phyloP scores from a whole-genome alignment of 83 land plant species.

The Thuja plicata region DNA sequence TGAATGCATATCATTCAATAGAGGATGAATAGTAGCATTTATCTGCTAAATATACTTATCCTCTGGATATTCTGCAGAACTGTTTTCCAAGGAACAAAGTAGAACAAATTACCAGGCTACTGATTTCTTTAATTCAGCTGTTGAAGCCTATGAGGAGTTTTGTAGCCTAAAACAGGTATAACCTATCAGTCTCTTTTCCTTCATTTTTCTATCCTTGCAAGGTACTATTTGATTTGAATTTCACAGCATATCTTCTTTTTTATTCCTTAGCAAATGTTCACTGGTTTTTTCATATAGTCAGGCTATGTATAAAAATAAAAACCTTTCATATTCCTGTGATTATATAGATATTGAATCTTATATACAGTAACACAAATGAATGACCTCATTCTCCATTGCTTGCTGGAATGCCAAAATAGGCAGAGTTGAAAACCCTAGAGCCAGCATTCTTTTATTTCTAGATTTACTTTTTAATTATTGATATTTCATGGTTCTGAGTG shows the following conservation, averaged over 20 bases:
- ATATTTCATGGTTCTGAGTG: not conserved
- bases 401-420: not conserved
- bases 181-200: not conserved
- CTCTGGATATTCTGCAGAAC: slow-evolving; percentile 2
- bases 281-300: not conserved
- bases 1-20: not conserved
- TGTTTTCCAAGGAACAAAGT: slow-evolving; percentile 1
- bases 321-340: not conserved
- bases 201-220: not conserved
- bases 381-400: not conserved
- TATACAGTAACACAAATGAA: not conserved
- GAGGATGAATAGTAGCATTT: not conserved
- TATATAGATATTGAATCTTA: not conserved
- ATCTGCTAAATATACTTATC: not conserved
- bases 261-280: not conserved
- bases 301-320: not conserved
- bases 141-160: slow-evolving; percentile 64
- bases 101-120: slow-evolving; percentile 13
- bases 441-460: not conserved
- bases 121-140: slow-evolving; percentile 50
- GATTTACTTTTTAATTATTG: not conserved
- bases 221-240: not conserved
- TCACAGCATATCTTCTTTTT: not conserved
- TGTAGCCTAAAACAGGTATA: slow-evolving; percentile 70
- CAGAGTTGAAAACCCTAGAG: not conserved